Conservation (phyloP, 164 flowering plant genomes). For the Vitis vinifera region ASM3070453v1 NC_081805.1:7742501-7743000, state of each 20-base stretch:
- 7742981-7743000: neutral
- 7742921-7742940: no score
- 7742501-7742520: slow-evolving; percentile 83
- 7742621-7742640: slow-evolving; percentile 91
- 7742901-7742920: no score
- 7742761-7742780: neutral
- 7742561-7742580: slow-evolving; percentile 4
- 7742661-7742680: slow-evolving; percentile 99
- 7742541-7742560: slow-evolving; percentile 55
- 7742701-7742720: neutral
- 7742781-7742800: no score
- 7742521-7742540: slow-evolving; percentile 98
- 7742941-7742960: no score
- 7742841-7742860: no score
- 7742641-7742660: slow-evolving; percentile 87
- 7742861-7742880: no score
- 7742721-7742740: neutral
- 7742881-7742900: no score
- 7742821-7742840: no score
- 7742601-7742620: neutral
- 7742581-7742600: neutral
- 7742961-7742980: neutral
- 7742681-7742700: slow-evolving; percentile 74
- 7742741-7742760: neutral
- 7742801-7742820: no score